Evolutionary conservation across 2,329 filamentous ascomycete genomes (phyloP), one percentile per base, ranked within the genome.

Genomic region (Trichoderma koningii): DNA sequence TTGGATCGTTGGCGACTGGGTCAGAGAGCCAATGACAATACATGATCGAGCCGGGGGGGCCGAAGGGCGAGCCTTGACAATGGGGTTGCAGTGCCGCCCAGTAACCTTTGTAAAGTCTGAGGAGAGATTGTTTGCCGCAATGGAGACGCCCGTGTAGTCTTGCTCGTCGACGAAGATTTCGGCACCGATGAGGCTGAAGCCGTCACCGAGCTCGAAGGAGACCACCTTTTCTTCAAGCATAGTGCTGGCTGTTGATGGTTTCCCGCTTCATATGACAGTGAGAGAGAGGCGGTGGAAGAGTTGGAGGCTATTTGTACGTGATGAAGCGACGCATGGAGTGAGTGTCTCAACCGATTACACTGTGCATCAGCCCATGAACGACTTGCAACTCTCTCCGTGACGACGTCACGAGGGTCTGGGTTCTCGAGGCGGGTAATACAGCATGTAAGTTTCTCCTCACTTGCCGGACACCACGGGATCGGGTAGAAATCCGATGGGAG

Each of bases 131-230:
- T 70, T 66, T 12, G 71, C 74, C 5, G 76, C 76, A 34, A 77
- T 76, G 28, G 72, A 71, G 17, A 78, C 68, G 10, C 76, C 76
- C 5, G 71, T 55, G 17, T 69, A 70, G 47, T 78, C 75, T 56
- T 70, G 70, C 7, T 71, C 63, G 19, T 75, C 71, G 44, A 74
- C 68, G 30, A 76, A 55, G 38, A 77, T 73, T 1, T 72, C 67
- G 5, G 75, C 72, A 15, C 71, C 70, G 45, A 73, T 67, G 41
- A 76, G 70, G 64, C 60, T 71, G 63, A 76, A 69, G 44, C 72
- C 67, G 52, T 63, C 48, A 23, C 55, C 68, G 9, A 66, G 44
- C 64, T 69, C 65, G 57, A 73, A 73, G 2, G 71, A 61, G 42
- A 74, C 72, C 30, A 73, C 67, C 15, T 62, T 65, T 52, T 71